Evolutionary conservation across 148 eudicot genomes (phyloP).

Genomic region (Silene latifolia): DNA sequence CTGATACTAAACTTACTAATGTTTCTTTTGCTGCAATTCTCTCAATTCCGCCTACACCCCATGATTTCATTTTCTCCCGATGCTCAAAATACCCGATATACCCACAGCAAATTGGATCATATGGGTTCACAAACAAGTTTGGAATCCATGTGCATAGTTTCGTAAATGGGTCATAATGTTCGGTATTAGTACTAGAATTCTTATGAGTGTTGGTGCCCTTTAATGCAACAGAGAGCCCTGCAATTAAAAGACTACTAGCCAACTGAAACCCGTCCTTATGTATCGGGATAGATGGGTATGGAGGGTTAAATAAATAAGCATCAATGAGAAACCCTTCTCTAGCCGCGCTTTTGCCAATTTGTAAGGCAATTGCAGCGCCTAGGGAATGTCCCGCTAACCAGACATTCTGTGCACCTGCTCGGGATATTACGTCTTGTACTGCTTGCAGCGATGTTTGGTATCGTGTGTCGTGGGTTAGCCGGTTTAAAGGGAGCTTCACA

Average conservation of each 20-base stretch:
- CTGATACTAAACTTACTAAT: conserved; percentile 20
- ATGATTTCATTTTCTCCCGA: conserved; percentile 29
- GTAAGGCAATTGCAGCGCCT: conserved; percentile 78
- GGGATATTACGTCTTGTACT: conserved; percentile 9
- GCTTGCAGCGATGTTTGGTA: conserved; percentile 35
- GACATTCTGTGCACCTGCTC: conserved; percentile 26
- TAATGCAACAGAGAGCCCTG: conserved; percentile 39
- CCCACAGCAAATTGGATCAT: conserved; percentile 35
- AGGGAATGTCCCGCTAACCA: conserved; percentile 83
- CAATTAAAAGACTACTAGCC: conserved; percentile 42
- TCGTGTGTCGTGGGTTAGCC: conserved; percentile 39
- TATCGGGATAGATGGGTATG: conserved; percentile 51
- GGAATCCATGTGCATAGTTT: conserved; percentile 31
- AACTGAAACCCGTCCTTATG: conserved; percentile 45
- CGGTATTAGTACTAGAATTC: neutral
- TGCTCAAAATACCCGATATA: conserved; percentile 44
- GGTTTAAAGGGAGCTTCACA: conserved; percentile 30
- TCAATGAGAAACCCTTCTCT: conserved; percentile 41
- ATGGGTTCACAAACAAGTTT: conserved; percentile 33
- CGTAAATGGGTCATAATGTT: conserved; percentile 27
- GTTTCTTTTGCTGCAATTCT: conserved; percentile 28
- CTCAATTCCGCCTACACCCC: conserved; percentile 25
- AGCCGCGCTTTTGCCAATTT: conserved; percentile 52
- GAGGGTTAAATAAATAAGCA: conserved; percentile 79
- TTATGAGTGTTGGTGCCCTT: neutral